Evolutionary conservation across 345 rosid genomes (phyloP).

Genomic region (Melaleuca alternifolia): DNA sequence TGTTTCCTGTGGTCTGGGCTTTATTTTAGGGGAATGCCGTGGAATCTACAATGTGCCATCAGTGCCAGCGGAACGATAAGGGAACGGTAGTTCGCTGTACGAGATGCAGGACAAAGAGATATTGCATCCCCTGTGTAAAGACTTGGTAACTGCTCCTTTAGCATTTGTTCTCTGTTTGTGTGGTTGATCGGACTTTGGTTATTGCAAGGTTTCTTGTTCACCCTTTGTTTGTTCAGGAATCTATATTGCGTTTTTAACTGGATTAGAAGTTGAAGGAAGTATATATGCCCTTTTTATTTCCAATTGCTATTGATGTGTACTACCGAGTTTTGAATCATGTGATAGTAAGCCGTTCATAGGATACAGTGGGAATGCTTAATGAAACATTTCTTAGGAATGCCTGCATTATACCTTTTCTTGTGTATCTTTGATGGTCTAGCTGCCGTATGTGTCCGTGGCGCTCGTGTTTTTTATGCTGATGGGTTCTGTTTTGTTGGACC

Average conservation of each 20-base stretch:
- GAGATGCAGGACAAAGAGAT: slow-evolving; percentile 22
- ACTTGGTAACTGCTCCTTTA: slow-evolving; percentile 12
- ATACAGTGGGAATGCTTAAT: background rate
- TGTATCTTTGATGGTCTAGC: background rate
- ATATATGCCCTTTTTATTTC: background rate
- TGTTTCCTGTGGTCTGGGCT: background rate
- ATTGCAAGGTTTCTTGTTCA: background rate
- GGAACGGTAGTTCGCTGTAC: slow-evolving; percentile 21
- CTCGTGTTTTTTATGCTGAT: background rate
- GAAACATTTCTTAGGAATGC: background rate
- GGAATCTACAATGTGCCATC: slow-evolving; percentile 26
- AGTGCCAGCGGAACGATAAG: slow-evolving; percentile 36
- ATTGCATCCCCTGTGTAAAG: slow-evolving; percentile 16
- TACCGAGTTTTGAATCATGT: background rate
- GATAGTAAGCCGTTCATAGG: background rate
- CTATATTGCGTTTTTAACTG: background rate
- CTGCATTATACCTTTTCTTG: background rate
- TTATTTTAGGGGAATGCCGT: slow-evolving; percentile 4
- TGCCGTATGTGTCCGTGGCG: background rate
- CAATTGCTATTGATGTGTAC: background rate
- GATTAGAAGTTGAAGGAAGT: background rate
- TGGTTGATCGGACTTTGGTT: background rate
- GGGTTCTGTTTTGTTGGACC: background rate
- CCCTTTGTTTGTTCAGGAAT: background rate
- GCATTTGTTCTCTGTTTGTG: background rate